A percentile compares a stretch with the other conserved stretches of the same genome.
These are phyloP conservation scores for Cubamyces lactineus DNA, from an alignment of 768 basidiomycete species.

Conservation along the genomic window DNA sequence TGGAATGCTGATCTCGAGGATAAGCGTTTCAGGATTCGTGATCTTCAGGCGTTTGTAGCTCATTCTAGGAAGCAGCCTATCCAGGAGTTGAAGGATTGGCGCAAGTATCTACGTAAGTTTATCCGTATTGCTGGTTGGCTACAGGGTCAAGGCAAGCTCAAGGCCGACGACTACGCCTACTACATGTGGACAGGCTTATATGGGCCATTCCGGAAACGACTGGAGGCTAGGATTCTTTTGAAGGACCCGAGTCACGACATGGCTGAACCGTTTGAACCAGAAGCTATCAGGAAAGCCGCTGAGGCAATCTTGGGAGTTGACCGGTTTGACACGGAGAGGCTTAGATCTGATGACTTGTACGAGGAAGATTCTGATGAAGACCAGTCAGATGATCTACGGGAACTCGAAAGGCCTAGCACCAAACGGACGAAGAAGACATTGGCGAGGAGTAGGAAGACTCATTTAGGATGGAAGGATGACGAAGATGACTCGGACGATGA, in stretches of 20 bases:
- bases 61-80: neutral
- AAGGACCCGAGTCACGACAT: slow-evolving; percentile 16
- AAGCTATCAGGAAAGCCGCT: slow-evolving; percentile 3
- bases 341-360: neutral
- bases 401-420: too few relatives aligned
- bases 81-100: slow-evolving; percentile 10
- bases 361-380: neutral
- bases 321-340: slow-evolving; percentile 18
- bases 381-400: too few relatives aligned
- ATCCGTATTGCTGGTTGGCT: slow-evolving; percentile 23
- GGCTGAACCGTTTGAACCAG: slow-evolving; percentile 6
- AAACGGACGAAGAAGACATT: too few relatives aligned
- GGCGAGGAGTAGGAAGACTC: too few relatives aligned
- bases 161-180: slow-evolving; percentile 4
- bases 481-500: neutral
- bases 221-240: slow-evolving; percentile 14
- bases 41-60: neutral
- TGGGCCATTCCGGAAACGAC: neutral
- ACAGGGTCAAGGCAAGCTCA: slow-evolving; percentile 4
- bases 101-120: slow-evolving; percentile 8
- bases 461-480: too few relatives aligned
- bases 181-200: slow-evolving; percentile 20
- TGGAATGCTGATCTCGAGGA: slow-evolving; percentile 21
- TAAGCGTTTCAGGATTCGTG: slow-evolving; percentile 3
- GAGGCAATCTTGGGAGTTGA: slow-evolving; percentile 7